These are phyloP conservation scores for Omphalotus olearius DNA, from an alignment of 1,284 basidiomycete species.

Conservation along the genomic window DNA sequence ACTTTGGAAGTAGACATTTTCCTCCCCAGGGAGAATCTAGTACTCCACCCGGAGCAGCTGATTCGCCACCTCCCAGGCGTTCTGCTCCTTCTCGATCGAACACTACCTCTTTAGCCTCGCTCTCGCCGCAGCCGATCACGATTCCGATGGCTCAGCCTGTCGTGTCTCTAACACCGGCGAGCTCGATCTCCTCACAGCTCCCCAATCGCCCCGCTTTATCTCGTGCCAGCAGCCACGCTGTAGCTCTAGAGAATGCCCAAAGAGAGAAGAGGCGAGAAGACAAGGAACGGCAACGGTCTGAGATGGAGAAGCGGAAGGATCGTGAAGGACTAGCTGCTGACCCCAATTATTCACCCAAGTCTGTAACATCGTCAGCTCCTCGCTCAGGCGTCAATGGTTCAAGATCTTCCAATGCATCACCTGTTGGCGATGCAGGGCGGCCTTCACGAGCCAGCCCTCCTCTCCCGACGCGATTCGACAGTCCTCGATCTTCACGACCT, in stretches of 20 bases:
- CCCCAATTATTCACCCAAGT: neutral
- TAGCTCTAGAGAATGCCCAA: slow-evolving; percentile 14
- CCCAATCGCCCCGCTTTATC: slow-evolving; percentile 9
- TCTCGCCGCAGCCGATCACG: slow-evolving; percentile 7
- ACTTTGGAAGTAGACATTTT: neutral
- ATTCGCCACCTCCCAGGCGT: neutral
- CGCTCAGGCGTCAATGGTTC: neutral
- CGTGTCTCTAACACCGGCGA: slow-evolving; percentile 8
- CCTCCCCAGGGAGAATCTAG: no score
- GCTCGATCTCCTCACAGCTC: slow-evolving; percentile 8
- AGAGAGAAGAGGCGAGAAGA: slow-evolving; percentile 20
- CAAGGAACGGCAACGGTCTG: slow-evolving; percentile 19
- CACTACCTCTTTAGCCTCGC: slow-evolving; percentile 3
- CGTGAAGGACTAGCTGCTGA: neutral
- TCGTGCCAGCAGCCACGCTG: slow-evolving; percentile 12
- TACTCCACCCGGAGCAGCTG: neutral
- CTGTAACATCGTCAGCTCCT: neutral
- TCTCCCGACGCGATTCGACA: neutral
- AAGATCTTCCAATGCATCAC: neutral
- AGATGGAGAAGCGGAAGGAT: slow-evolving; percentile 17
- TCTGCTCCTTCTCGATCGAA: slow-evolving; percentile 7
- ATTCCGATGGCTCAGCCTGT: slow-evolving; percentile 13
- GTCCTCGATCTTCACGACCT: neutral
- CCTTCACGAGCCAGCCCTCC: neutral
- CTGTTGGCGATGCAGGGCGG: neutral